phyloP scores from a whole-genome alignment of 768 basidiomycete genomes.

The Psilocybe cubensis region DNA sequence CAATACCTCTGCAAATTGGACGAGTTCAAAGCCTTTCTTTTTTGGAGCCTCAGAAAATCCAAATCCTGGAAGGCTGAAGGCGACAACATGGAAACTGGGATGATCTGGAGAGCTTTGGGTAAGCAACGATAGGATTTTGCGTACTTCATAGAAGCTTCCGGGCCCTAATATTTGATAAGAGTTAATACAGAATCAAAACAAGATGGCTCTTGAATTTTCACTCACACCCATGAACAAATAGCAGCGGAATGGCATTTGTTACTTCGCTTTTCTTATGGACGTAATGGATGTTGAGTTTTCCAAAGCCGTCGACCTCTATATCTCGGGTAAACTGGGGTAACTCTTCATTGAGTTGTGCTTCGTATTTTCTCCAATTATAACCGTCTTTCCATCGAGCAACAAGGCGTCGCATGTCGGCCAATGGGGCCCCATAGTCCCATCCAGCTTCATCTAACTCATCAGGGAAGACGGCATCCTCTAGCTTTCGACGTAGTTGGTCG shows the following conservation, averaged over 20 bases:
- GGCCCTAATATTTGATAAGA: constrained; percentile 48
- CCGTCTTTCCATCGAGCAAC: constrained; percentile 51
- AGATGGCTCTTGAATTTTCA: neutral
- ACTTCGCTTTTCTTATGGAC: constrained; percentile 54
- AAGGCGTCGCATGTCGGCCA: constrained; percentile 52
- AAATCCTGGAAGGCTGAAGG: constrained; percentile 59
- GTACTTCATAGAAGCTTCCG: constrained; percentile 59
- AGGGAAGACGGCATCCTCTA: constrained; percentile 52
- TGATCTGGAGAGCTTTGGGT: constrained; percentile 40
- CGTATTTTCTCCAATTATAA: constrained; percentile 60
- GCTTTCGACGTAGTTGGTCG: constrained; percentile 44
- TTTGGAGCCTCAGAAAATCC: constrained; percentile 63
- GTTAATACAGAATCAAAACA: constrained; percentile 2
- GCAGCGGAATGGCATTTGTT: constrained; percentile 53
- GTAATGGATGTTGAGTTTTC: constrained; percentile 53
- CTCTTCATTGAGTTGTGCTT: constrained; percentile 51
- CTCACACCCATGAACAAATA: constrained; percentile 65
- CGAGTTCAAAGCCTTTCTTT: constrained; percentile 49
- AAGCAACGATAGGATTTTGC: constrained; percentile 60
- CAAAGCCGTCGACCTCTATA: constrained; percentile 51
- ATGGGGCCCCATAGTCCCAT: constrained; percentile 59
- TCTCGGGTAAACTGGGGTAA: constrained; percentile 62
- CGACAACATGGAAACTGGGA: constrained; percentile 68
- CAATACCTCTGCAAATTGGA: constrained; percentile 57
- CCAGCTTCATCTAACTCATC: constrained; percentile 59